These are phyloP conservation scores for Ustilago trichophora DNA, from an alignment of 1,284 basidiomycete genomes.

Conservation along the genomic window DNA sequence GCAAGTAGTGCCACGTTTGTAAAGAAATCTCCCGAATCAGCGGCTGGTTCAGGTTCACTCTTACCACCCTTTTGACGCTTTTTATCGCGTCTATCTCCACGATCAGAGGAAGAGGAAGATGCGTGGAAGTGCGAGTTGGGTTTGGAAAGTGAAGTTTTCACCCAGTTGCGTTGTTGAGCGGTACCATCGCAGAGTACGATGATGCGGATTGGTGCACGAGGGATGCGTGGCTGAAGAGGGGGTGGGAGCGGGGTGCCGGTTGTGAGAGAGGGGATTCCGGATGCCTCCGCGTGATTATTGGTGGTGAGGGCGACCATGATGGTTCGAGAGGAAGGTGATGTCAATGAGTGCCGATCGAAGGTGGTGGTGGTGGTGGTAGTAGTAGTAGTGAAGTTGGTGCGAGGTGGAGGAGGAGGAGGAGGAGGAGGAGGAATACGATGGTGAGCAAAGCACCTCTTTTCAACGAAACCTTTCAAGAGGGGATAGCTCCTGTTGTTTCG, in stretches of 20 bases:
- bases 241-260: slow-evolving; percentile 1
- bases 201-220: slow-evolving; percentile 39
- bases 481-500: no score
- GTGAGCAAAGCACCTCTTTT: no score
- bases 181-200: slow-evolving; percentile 58
- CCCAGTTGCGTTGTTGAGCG: slow-evolving; percentile 43
- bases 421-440: no score
- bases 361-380: no score
- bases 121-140: neutral
- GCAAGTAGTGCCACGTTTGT: slow-evolving; percentile 55
- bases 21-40: slow-evolving; percentile 37
- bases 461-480: no score
- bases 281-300: neutral
- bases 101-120: neutral
- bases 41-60: neutral
- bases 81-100: neutral
- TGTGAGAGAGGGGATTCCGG: neutral
- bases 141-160: slow-evolving; percentile 16
- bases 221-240: slow-evolving; percentile 22
- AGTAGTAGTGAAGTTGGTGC: no score
- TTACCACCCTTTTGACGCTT: neutral
- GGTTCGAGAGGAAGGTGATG: no score
- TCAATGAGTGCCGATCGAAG: no score
- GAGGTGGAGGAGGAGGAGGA: no score
- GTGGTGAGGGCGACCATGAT: no score